Conservation (phyloP, 805 yeast genomes). For the Starmerella stellata region DNA sequence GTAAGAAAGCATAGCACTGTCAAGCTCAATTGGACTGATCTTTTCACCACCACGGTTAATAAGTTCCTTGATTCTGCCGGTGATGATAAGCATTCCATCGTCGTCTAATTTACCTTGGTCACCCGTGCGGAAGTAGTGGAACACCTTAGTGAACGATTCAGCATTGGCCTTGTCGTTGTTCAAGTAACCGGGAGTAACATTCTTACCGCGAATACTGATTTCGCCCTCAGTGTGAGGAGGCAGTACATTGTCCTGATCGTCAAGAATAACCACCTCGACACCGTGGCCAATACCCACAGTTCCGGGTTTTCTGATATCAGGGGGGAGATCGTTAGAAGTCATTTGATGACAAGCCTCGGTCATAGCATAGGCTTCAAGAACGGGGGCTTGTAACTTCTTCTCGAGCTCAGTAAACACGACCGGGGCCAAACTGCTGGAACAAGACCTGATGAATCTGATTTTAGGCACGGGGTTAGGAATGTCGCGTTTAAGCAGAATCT, state of each 20-base stretch:
- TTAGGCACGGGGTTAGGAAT: conserved; percentile 35
- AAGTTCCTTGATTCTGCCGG: conserved; percentile 57
- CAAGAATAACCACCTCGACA: conserved; percentile 41
- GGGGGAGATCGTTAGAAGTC: conserved; percentile 53
- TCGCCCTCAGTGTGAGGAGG: conserved; percentile 46
- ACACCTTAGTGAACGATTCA: conserved; percentile 43
- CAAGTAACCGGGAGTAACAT: conserved; percentile 55
- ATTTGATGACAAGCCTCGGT: conserved; percentile 70
- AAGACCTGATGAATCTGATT: conserved; percentile 50
- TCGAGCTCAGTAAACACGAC: conserved; percentile 42
- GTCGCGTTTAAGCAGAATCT: conserved; percentile 38
- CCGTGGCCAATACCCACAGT: conserved; percentile 62
- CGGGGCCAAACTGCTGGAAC: conserved; percentile 57
- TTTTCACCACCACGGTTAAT: conserved; percentile 68
- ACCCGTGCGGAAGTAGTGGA: conserved; percentile 50
- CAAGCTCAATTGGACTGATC: conserved; percentile 56
- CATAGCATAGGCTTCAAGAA: conserved; percentile 63
- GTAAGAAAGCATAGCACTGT: conserved; percentile 39
- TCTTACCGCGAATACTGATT: conserved; percentile 46
- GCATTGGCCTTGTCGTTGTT: conserved; percentile 54
- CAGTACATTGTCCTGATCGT: conserved; percentile 31
- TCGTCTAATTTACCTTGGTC: conserved; percentile 50
- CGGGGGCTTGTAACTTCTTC: conserved; percentile 42
- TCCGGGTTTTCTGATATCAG: conserved; percentile 47
- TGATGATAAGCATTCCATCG: conserved; percentile 41